Evolutionary conservation across 129 eudicot genomes (phyloP).

Genomic region (Artemisia argyi): DNA sequence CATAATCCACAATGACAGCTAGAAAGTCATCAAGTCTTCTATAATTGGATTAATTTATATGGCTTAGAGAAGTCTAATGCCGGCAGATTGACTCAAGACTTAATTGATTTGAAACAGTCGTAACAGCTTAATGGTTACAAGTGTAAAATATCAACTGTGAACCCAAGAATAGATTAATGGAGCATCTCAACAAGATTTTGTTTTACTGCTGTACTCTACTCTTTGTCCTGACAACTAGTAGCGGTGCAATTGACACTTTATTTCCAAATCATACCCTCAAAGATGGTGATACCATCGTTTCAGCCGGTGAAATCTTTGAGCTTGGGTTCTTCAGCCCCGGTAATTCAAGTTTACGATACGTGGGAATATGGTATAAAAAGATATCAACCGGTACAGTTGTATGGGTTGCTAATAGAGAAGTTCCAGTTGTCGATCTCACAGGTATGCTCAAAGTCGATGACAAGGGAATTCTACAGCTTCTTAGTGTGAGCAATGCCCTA

Average conservation of each 20-base stretch:
- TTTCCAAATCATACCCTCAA: constrained; percentile 21
- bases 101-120: neutral
- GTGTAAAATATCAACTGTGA: too few relatives aligned
- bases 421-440: too few relatives aligned
- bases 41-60: neutral
- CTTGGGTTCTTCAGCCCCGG: constrained; percentile 26
- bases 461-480: neutral
- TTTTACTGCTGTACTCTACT: constrained; percentile 20
- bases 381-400: neutral
- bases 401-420: too few relatives aligned
- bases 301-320: constrained; percentile 12
- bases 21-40: constrained; percentile 5
- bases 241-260: constrained; percentile 24
- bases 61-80: constrained; percentile 1
- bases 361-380: constrained; percentile 25
- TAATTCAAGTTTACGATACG: constrained; percentile 10
- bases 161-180: neutral
- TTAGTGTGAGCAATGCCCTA: neutral
- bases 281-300: constrained; percentile 29
- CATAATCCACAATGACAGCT: constrained; percentile 20
- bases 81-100: constrained; percentile 9
- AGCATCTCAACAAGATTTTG: constrained; percentile 2
- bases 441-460: neutral
- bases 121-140: neutral
- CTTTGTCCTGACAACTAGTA: neutral